Evolutionary conservation across 2,329 filamentous ascomycete species (phyloP).

Genomic region (Hymenoscyphus linearis): DNA sequence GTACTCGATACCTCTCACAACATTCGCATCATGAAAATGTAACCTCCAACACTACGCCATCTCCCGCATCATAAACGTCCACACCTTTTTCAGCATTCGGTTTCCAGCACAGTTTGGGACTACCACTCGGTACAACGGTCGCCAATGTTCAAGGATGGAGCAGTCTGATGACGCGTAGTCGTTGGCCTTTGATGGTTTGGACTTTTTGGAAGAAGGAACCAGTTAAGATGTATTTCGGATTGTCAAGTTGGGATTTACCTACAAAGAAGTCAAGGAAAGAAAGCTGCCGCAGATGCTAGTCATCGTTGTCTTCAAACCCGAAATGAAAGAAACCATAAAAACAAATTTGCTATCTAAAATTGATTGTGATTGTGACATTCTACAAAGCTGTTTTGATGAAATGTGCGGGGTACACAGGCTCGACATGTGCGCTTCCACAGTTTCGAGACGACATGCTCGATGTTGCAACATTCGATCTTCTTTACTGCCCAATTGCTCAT

Average conservation of each 20-base stretch:
- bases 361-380: neutral
- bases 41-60: constrained; percentile 30
- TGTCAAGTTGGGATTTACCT: constrained; percentile 32
- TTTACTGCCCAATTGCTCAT: neutral
- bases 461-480: neutral
- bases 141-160: constrained; percentile 33
- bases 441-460: too few species aligned
- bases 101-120: constrained; percentile 26
- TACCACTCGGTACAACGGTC: constrained; percentile 28
- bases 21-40: constrained; percentile 34
- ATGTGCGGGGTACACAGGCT: neutral
- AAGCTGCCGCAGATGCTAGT: constrained; percentile 33
- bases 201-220: constrained; percentile 29
- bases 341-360: constrained; percentile 26
- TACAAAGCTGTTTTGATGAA: neutral
- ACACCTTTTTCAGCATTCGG: constrained; percentile 33
- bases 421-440: too few species aligned
- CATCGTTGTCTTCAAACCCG: constrained; percentile 26
- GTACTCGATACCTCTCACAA: constrained; percentile 29
- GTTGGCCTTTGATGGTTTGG: constrained; percentile 33
- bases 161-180: constrained; percentile 31
- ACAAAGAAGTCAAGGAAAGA: constrained; percentile 26
- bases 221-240: constrained; percentile 32
- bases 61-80: constrained; percentile 32
- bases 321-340: constrained; percentile 28